These are phyloP conservation scores for Nicotiana benthamiana DNA, from an alignment of 257 asterid species.

Conservation along the genomic window DNA sequence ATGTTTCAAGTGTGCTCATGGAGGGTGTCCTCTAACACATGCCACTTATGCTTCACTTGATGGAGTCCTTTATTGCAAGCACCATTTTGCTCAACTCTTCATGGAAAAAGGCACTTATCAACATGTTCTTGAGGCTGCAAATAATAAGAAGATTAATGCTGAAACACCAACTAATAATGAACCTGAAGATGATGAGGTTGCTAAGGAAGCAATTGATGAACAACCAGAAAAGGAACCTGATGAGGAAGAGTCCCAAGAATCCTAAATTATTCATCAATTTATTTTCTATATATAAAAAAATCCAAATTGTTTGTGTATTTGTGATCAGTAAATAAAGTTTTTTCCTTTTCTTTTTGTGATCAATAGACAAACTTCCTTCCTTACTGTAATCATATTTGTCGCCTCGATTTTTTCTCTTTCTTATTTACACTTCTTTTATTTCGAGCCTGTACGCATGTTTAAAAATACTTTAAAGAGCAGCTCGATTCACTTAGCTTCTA, in stretches of 20 bases:
- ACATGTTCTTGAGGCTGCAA: conserved; percentile 43
- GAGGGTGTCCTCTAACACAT: conserved; percentile 59
- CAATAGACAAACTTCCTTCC: neutral
- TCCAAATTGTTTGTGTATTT: neutral
- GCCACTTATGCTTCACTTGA: conserved; percentile 51
- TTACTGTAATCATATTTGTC: neutral
- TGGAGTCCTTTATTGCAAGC: conserved; percentile 55
- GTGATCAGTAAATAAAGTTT: neutral
- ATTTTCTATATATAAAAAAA: neutral
- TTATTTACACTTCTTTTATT: neutral
- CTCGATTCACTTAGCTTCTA: too few species aligned
- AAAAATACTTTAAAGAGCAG: neutral
- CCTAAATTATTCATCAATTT: neutral
- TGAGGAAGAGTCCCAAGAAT: conserved; percentile 1
- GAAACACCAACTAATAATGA: neutral
- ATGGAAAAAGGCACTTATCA: conserved; percentile 63
- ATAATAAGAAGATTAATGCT: conserved; percentile 19
- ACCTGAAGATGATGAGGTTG: neutral
- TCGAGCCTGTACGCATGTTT: neutral
- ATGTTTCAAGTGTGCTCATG: conserved; percentile 60
- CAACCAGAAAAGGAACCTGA: conserved; percentile 10
- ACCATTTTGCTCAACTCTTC: conserved; percentile 56
- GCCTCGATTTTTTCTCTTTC: neutral
- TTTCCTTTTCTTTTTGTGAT: neutral
- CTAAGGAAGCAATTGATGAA: neutral